Evolutionary conservation across 306 rosid genomes (phyloP), one percentile per base, ranked within the genome.

Genomic region (Rubus parviflorus): DNA sequence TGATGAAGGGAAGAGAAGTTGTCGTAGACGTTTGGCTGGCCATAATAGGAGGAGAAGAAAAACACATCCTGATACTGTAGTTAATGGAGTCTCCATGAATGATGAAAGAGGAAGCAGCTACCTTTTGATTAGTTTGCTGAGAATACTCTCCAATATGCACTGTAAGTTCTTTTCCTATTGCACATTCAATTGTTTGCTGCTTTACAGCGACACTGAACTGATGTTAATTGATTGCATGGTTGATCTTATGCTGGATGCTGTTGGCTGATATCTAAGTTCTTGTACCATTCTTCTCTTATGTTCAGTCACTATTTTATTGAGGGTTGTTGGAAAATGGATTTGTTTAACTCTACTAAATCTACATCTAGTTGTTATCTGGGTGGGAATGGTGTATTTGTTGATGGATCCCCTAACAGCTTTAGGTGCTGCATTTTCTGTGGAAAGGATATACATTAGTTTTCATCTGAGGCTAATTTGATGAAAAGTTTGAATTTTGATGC

Each of bases 1-100:
- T 73, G 98, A 93, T 78, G 98, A 93, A 77, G 98, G 97, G 81
- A 93, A 86, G 86, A 85, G 98, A 77, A 93, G 98, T 88, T 93
- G 98, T 69, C 93, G 98, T 58, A 86, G 97, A 83, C 93, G 97
- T 65, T 81, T 93, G 79, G 98, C 96, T 17, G 97, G 97, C 73
- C 98, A 93, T 58, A 93, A 93, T 60, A 88, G 81, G 85, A 86
- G 97, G 76, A 91, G 98, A 80, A 88, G 98, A 77, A 91, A 91
- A 80, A 87, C 88, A 2, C 88, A 91, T 82, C 96, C 97, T 6
- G 97, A 88, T 40, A 72, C 86, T 41, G 90, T 70, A 49, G 89
- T 75, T 35, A 91, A 86, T 77, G 93, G 88, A 84, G 89, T 83
- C 67, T 84, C 95, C 35, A 75, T 82, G 73, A 86, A 84, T 48